Percentiles rank a stretch among this genome's conserved stretches.
Conservation (phyloP, 2,329 filamentous ascomycete species). For the Sporothrix humicola region DNA sequence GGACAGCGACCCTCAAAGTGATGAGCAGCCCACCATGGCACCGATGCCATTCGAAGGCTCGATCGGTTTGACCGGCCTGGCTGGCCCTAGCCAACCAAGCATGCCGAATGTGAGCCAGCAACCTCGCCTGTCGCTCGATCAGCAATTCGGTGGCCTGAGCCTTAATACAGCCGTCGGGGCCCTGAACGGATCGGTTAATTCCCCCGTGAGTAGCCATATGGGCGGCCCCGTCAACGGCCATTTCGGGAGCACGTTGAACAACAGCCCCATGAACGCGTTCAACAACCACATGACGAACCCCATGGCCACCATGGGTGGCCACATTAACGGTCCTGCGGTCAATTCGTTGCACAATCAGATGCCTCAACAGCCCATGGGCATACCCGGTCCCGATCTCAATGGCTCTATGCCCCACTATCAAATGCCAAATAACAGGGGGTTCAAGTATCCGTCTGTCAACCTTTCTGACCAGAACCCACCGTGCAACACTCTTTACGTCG, state of each 20-base stretch:
- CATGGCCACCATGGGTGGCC: neutral
- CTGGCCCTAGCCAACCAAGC: neutral
- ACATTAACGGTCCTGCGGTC: no score
- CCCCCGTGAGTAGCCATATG: no score
- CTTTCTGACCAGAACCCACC: constrained; percentile 96
- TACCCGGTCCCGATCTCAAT: constrained; percentile 48
- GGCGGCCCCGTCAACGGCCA: no score
- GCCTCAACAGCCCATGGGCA: constrained; percentile 39
- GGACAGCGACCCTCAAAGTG: constrained; percentile 39
- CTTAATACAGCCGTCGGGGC: neutral
- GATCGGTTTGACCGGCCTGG: neutral
- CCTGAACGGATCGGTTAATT: neutral
- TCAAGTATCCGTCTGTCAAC: constrained; percentile 83
- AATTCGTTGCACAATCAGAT: neutral
- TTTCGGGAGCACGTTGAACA: no score
- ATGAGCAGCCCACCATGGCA: no score
- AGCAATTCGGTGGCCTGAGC: constrained; percentile 46
- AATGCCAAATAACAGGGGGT: constrained; percentile 39
- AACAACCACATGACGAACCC: neutral
- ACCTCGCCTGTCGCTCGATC: neutral
- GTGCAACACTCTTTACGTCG: constrained; percentile 97
- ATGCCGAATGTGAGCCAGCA: neutral
- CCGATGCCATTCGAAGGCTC: neutral
- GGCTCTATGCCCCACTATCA: neutral
- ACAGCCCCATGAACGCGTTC: no score